Base-by-base conservation (phyloP, 768 basidiomycete genomes). In the Boletus fagicola region DNA sequence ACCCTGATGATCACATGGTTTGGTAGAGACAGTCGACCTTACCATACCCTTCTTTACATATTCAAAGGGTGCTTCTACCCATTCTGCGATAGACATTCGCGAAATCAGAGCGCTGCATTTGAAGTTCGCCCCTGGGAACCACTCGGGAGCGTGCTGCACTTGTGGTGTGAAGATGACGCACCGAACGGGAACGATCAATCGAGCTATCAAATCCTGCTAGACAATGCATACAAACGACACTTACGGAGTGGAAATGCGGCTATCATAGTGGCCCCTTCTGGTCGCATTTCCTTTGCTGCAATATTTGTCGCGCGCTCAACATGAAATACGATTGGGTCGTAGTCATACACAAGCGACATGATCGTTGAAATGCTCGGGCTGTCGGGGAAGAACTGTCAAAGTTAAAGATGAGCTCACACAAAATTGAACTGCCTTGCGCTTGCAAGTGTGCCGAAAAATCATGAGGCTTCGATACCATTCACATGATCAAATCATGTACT, bases 401-500 rank as follows among this genome's bases (percentile, higher is more conserved):
- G 5, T 26, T 18, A 28, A 15, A 16, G 18, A 46, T 4, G 10
- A 22, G n/a, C 36, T 24, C 48, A 24, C 12, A 30, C 10, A 3
- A 3, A 22, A 36, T 18, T 11, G 13, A 22, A 36, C n/a, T 11
- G 13, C 3, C 68, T 54, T 40, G 68, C 66, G 39, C 16, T 31
- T 70, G 57, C 1, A 65, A n/a, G 49, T 76, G 72, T 20, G 46
- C 48, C 12, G n/a, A 5, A 51, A 65, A 65, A 15, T 70, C 58
- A 2, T 49, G 63, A 2, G 74, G 68, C n/a, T 51, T 57, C 1
- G 36, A 49, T 13, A 68, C 31, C 24, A 78, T 47, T 20, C 61
- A 60, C 20, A 53, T 57, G 9, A 77, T 62, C 28, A 77, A 53
- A 6, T 68, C 65, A 47, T 69, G 68, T 2, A 69, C 61, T 53